Conservation (phyloP, 192 early-diverging fungal species). For the Dissophora ornata region DNA sequence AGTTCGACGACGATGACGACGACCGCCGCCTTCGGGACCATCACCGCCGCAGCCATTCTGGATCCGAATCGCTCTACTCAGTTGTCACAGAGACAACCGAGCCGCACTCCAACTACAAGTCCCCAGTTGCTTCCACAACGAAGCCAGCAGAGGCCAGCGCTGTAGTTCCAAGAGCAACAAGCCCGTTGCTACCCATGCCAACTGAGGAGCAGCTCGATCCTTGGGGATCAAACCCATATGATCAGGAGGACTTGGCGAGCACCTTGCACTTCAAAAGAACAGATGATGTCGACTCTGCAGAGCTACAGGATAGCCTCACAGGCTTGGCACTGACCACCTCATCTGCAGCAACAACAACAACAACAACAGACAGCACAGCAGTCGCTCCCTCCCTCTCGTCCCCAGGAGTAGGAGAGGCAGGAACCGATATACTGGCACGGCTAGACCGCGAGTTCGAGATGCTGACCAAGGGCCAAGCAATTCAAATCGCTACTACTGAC, state of each 20-base stretch:
- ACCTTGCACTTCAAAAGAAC: conserved; percentile 33
- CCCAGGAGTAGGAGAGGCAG: conserved; percentile 5
- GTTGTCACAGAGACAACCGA: conserved; percentile 51
- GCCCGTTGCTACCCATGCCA: conserved; percentile 10
- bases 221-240: conserved; percentile 50
- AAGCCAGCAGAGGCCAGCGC: neutral
- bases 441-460: conserved; percentile 48
- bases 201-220: conserved; percentile 42
- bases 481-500: conserved; percentile 34
- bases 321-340: conserved; percentile 32
- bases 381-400: conserved; percentile 7
- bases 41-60: conserved; percentile 38
- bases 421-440: conserved; percentile 32
- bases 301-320: conserved; percentile 27
- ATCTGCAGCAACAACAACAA: conserved; percentile 8
- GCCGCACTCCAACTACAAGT: conserved; percentile 19
- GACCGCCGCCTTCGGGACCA: conserved; percentile 5
- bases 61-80: conserved; percentile 50
- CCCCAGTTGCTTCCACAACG: neutral
- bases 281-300: conserved; percentile 13
- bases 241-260: conserved; percentile 39
- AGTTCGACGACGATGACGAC: conserved; percentile 49
- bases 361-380: conserved; percentile 5
- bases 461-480: conserved; percentile 43
- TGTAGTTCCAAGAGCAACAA: neutral